Percentiles rank a stretch among this genome's conserved stretches.
Evolutionary conservation across 2,329 filamentous ascomycete genomes (phyloP).

Genomic region (Fusarium sp.): DNA sequence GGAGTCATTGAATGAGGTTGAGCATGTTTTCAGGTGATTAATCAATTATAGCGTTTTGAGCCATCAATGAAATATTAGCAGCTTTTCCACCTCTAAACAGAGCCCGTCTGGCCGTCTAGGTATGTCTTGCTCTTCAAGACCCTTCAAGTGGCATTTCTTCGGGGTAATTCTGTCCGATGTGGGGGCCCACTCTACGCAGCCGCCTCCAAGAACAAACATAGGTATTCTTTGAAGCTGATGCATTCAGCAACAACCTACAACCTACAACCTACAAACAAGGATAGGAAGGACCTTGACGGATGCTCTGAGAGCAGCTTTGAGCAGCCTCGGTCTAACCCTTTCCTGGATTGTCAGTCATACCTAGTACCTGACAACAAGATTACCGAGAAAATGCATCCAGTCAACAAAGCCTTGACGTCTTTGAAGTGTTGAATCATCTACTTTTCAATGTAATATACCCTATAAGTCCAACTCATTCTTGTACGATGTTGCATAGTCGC

Average conservation of each 20-base stretch:
- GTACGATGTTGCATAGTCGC: too few relatives aligned
- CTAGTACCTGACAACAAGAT: slow-evolving; percentile 9
- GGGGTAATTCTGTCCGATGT: slow-evolving; percentile 36
- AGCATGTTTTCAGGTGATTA: background rate
- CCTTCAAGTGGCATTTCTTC: slow-evolving; percentile 24
- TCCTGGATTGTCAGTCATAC: slow-evolving; percentile 18
- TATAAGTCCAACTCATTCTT: too few relatives aligned
- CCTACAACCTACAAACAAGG: too few relatives aligned
- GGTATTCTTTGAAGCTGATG: too few relatives aligned
- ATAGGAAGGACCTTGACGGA: background rate
- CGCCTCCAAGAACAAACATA: too few relatives aligned
- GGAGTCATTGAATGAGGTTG: background rate
- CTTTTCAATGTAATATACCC: too few relatives aligned
- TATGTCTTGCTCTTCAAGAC: slow-evolving; percentile 3
- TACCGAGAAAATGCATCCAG: slow-evolving; percentile 1
- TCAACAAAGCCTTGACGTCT: background rate
- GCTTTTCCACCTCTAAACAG: background rate
- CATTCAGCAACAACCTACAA: too few relatives aligned
- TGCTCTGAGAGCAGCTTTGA: background rate
- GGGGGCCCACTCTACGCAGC: slow-evolving; percentile 2
- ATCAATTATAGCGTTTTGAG: rapidly evolving
- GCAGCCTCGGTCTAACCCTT: slow-evolving; percentile 5
- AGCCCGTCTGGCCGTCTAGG: background rate
- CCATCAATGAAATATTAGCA: rapidly evolving
- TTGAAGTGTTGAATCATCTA: background rate